Evolutionary conservation across 2,329 filamentous ascomycete species (phyloP), one percentile per base, ranked within the genome.

Genomic region (Bipolaris gigantea): DNA sequence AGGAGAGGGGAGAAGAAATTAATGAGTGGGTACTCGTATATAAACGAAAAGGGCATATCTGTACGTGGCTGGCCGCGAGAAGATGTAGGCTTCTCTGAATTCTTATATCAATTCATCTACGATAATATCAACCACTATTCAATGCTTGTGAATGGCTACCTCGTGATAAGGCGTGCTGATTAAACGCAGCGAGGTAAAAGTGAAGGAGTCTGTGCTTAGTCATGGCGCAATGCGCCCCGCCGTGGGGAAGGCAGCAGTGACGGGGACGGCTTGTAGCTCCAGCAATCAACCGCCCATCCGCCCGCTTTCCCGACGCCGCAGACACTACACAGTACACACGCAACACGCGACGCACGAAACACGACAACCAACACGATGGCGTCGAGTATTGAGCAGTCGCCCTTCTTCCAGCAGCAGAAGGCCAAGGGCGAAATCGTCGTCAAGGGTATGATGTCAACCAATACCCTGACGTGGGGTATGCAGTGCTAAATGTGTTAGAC

Each of bases 401-500:
- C 61, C 7, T 74, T 72, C 60, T 75, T 75, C 46, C 65, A 65
- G 48, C 63, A 69, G 48, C 60, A 64, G 48, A 64, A 42, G 55
- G 42, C 63, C 6, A 63, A 70, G 42, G 69, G 65, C 18, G 57
- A 57, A 21, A 48, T 66, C 19, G 53, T 75, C 19, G 71, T 74
- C 47, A 73, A 67, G 60, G 73, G 73, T 72, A 60, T 30, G 61
- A 47, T 10, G 43, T 36, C 33, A 19, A 19, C 34, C 18, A 5
- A 33, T 10, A n/a, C 27, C 30, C 33, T 21, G 25, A 7, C 36
- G 9, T 19, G 13, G 30, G 47, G 30, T n/a, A 27, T 16, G 21
- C 33, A 21, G 21, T 39, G 52, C 67, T 70, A 53, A 73, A 51
- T 35, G 38, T 21, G 27, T 15, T 55, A 93, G 90, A 91, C 43